Base-by-base conservation (phyloP, 164 flowering plant genomes). In the Paratinospora sagittata region DNA sequence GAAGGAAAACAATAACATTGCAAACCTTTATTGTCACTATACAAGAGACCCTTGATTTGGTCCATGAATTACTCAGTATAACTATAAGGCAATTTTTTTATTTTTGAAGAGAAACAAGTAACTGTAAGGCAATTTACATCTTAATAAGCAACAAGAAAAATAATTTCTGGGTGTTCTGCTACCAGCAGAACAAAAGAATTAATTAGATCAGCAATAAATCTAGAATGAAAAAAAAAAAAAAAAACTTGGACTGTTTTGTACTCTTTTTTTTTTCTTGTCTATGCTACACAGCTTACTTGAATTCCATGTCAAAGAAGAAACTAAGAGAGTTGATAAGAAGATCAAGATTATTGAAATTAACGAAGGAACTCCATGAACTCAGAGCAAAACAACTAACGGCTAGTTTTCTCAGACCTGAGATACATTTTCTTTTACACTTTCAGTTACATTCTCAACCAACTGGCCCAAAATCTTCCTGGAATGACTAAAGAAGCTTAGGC, bases 181-280 rank as follows among this genome's bases (percentile, higher is more conserved):
- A 63, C 45, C 34, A 30, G 66, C 81, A 67, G 83, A 77, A 80
- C 73, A 72, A 84, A 83, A 70, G 84, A 87, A 86, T 84, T 23
- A 37, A 26, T 71, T 30, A 73, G 76, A 26, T 71, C 21, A 73
- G 76, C 43, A 69, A 69, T 70, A 55, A 67, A 69, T 33, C 14
- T 39, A 73, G 55, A 11, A 19, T 49, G 41, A 66, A 9, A 63
- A n/a, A n/a, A n/a, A n/a, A n/a, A n/a, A n/a, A n/a, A n/a, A n/a
- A 49, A 66, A 66, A 47, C 45, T 63, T 60, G 26, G 43, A 33
- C 13, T 3, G 17, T 34, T 36, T 45, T 34, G 16, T 13, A 16
- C 58, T n/a, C n/a, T n/a, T n/a, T 52, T 19, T 69, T 45, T 39
- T 45, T 60, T 30, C 17, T 65, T 62, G 57, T 52, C 6, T 55